Evolutionary conservation across 495 filamentous ascomycete genomes (phyloP).

Genomic region (Evernia prunastri): DNA sequence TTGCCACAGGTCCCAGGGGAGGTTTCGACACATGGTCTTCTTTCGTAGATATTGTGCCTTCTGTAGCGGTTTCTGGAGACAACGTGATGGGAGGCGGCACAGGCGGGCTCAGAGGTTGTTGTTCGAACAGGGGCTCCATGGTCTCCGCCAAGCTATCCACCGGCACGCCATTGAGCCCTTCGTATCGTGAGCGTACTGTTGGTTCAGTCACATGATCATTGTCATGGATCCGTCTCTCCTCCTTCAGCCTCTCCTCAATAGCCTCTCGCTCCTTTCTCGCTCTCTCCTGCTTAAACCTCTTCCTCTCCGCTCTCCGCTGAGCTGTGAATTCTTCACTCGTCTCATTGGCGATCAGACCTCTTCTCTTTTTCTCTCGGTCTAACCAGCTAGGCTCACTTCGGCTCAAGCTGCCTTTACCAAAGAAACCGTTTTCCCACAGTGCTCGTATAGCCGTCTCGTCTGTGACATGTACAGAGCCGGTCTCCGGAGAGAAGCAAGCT

Average conservation of each 20-base stretch:
- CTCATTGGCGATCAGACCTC: conserved; percentile 52
- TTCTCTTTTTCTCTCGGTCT: conserved; percentile 66
- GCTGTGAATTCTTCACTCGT: conserved; percentile 78
- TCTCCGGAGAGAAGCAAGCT: conserved; percentile 70
- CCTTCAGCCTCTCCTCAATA: conserved; percentile 62
- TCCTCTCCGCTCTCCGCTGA: conserved; percentile 68
- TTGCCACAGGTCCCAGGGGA: not conserved
- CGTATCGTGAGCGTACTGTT: conserved; percentile 8
- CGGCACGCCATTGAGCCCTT: conserved; percentile 10
- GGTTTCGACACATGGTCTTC: not conserved
- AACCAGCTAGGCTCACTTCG: conserved; percentile 93
- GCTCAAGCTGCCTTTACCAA: conserved; percentile 86
- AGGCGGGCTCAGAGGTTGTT: conserved; percentile 7
- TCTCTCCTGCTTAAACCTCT: conserved; percentile 78
- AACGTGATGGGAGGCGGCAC: conserved; percentile 4
- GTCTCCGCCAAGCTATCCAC: conserved; percentile 14
- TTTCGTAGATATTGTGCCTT: not conserved
- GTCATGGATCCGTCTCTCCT: conserved; percentile 37
- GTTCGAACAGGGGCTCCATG: conserved; percentile 5
- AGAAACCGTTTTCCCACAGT: conserved; percentile 94
- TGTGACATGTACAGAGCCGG: conserved; percentile 77
- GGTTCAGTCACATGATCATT: not conserved
- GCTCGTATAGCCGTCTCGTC: conserved; percentile 66
- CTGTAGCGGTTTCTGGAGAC: not conserved
- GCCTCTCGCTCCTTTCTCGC: conserved; percentile 76